phyloP scores from a whole-genome alignment of 2,329 filamentous ascomycete genomes.

The Botryotinia globosa region DNA sequence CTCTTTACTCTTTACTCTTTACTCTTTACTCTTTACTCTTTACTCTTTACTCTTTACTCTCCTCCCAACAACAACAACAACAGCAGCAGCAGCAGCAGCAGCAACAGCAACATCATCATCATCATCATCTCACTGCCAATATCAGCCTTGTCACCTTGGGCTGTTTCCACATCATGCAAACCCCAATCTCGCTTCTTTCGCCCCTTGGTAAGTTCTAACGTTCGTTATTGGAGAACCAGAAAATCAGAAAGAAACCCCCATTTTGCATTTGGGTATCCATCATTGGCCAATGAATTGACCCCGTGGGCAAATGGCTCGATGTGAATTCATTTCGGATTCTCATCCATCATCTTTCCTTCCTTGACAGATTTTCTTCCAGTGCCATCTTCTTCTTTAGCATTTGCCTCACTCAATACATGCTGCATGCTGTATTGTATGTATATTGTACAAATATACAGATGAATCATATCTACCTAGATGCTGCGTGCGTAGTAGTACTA shows the following conservation, averaged over 20 bases:
- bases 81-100: neutral
- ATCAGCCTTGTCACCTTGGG: conserved; percentile 3
- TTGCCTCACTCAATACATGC: neutral
- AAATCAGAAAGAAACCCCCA: neutral
- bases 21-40: too few relatives aligned
- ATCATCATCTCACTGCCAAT: neutral
- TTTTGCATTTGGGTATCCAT: neutral
- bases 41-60: too few relatives aligned
- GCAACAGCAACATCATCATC: neutral
- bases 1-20: neutral
- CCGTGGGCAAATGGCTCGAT: conserved; percentile 26
- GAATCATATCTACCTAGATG: neutral
- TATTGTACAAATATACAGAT: neutral
- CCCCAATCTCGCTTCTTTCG: conserved; percentile 27
- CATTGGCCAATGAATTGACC: conserved; percentile 24
- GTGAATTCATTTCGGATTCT: conserved; percentile 11
- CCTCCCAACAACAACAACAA: neutral
- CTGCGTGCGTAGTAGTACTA: conserved; percentile 6
- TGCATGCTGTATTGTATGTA: too few relatives aligned
- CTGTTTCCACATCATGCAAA: conserved; percentile 30
- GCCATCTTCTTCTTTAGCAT: neutral
- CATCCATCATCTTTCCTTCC: neutral
- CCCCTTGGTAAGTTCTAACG: conserved; percentile 34
- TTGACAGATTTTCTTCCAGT: neutral
- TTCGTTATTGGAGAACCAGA: conserved; percentile 13